Evolutionary conservation across 2,329 filamentous ascomycete species (phyloP).

Genomic region (Dactylella cylindrospora): DNA sequence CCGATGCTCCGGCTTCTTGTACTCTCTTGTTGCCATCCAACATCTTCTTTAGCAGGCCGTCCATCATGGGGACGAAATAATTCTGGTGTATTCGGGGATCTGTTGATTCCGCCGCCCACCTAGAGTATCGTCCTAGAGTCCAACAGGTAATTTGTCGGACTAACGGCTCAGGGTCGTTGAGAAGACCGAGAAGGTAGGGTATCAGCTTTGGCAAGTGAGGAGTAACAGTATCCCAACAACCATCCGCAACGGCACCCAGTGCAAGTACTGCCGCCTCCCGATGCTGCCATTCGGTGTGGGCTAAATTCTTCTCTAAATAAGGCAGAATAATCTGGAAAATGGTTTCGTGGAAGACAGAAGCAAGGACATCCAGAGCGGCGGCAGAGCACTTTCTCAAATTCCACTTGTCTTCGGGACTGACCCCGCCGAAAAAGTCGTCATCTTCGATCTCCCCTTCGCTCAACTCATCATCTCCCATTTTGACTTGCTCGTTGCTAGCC

Average conservation of each 20-base stretch:
- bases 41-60: slow-evolving; percentile 91
- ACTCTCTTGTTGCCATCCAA: slow-evolving; percentile 97
- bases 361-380: slow-evolving; percentile 89
- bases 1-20: slow-evolving; percentile 91
- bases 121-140: slow-evolving; percentile 90
- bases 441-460: slow-evolving; percentile 86
- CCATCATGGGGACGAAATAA: slow-evolving; percentile 96
- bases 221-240: slow-evolving; percentile 84
- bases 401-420: slow-evolving; percentile 87
- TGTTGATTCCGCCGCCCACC: slow-evolving; percentile 79
- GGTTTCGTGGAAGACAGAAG: slow-evolving; percentile 79
- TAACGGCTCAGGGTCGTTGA: slow-evolving; percentile 82
- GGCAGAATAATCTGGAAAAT: slow-evolving; percentile 92
- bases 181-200: slow-evolving; percentile 81
- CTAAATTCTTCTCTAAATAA: slow-evolving; percentile 86
- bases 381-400: slow-evolving; percentile 96
- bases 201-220: slow-evolving; percentile 89
- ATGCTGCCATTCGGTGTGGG: slow-evolving; percentile 84
- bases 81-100: slow-evolving; percentile 67
- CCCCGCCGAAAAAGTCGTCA: slow-evolving; percentile 67
- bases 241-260: slow-evolving; percentile 89
- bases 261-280: slow-evolving; percentile 93
- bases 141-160: slow-evolving; percentile 97
- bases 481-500: slow-evolving; percentile 61
- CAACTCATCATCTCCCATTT: slow-evolving; percentile 65